Evolutionary conservation across 768 basidiomycete genomes (phyloP), one percentile per base, ranked within the genome.

Genomic region (Porphyrellus cyaneotinctus): DNA sequence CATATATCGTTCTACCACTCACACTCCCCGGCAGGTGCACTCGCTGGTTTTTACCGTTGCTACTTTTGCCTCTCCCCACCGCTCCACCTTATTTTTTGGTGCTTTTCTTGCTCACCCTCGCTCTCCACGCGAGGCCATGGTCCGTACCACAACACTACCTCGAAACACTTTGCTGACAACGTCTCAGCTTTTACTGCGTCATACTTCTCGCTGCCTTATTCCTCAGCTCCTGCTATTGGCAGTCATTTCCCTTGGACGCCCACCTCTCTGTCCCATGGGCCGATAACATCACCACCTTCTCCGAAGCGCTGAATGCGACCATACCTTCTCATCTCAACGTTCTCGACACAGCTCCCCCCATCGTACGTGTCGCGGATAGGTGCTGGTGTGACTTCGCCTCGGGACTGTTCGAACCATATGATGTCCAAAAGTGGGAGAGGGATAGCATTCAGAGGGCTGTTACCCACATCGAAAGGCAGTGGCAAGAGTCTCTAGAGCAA

Each of bases 191-290:
- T 67, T 93, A 93, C 67, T 93, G 91, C 75, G 85, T 93, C 49
- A 76, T 90, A 22, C 78, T 93, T 20, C 81, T 93, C 14, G 78
- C 82, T 0, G 87, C 90, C n/a, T 78, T 92, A 44, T 92, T 91
- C 66, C 75, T 90, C 54, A 88, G 91, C 15, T 88, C 91, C 17
- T 93, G 91, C 67, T 91, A 91, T 70, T 92, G 91, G 91, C 87
- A 88, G 56, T 88, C 91, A 28, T 81, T 90, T 51, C 80, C 85
- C 22, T 67, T 83, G 43, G 79, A 84, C 54, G 81, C 78, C 24
- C 74, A 78, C 1, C 81, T 91, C 52, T 78, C 81, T 13, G 66
- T 64, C 17, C 85, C 87, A 11, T 89, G 86, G 86, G 70, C 83
- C 6, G 75, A 79, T 42, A 83, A 84, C 61, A 78, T 88, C 66